A percentile compares a stretch with the other conserved stretches of the same genome.
These are phyloP conservation scores for Talaromyces sp. DNA, from an alignment of 2,329 filamentous ascomycete species.

Conservation along the genomic window DNA sequence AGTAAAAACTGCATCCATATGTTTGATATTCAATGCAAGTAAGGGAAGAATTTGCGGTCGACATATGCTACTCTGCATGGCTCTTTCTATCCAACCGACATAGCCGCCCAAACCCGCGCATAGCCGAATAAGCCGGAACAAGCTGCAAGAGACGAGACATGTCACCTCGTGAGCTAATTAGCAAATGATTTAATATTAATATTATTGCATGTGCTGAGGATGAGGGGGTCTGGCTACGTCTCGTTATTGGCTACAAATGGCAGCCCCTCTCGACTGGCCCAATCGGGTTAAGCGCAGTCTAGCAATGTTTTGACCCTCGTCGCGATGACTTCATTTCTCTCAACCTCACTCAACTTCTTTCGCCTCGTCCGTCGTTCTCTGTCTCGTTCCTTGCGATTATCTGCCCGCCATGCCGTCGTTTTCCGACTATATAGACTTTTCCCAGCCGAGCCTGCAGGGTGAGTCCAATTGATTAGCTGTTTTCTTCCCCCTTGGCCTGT, in stretches of 20 bases:
- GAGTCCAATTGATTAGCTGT: constrained; percentile 24
- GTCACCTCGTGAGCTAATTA: too few relatives aligned
- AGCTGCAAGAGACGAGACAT: neutral
- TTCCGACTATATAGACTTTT: constrained; percentile 52
- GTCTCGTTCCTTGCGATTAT: neutral
- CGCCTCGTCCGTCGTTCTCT: neutral
- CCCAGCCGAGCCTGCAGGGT: constrained; percentile 62
- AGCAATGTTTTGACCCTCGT: neutral
- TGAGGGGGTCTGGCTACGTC: neutral
- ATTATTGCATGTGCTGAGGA: neutral
- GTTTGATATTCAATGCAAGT: too few relatives aligned
- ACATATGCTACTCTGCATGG: neutral
- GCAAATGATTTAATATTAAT: neutral
- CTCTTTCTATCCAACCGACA: neutral
- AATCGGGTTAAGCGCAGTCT: neutral
- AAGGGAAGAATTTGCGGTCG: too few relatives aligned
- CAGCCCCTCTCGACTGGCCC: neutral
- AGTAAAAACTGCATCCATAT: too few relatives aligned
- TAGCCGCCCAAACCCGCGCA: too few relatives aligned
- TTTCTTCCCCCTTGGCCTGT: neutral
- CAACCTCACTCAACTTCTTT: neutral
- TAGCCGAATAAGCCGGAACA: neutral
- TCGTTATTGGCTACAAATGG: neutral
- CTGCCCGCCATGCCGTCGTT: constrained; percentile 27
- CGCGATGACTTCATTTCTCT: neutral